Evolutionary conservation across 2,329 filamentous ascomycete species (phyloP).

Genomic region (Penicillium brasilianum): DNA sequence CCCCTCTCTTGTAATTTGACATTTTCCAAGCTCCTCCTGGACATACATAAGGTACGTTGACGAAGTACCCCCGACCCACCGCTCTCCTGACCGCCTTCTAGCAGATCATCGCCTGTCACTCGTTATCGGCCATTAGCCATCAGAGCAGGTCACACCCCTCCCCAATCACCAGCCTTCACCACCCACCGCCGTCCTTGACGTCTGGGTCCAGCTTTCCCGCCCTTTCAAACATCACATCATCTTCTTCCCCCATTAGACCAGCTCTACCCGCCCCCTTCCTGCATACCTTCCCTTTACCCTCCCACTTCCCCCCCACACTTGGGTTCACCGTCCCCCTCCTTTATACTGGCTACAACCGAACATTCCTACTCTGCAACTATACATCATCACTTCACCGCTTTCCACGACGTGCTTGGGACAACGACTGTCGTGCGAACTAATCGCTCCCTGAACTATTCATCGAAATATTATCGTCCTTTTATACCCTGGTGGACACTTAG

Average conservation of each 20-base stretch:
- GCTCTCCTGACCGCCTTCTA: conserved; percentile 42
- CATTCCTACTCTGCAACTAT: background rate
- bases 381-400: conserved; percentile 18
- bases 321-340: conserved; percentile 6
- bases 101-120: conserved; percentile 33
- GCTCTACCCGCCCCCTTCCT: conserved; percentile 2
- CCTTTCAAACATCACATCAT: conserved; percentile 39
- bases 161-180: conserved; percentile 9
- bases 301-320: conserved; percentile 14
- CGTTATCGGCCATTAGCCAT: conserved; percentile 38
- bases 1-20: background rate
- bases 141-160: conserved; percentile 30
- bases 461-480: conserved; percentile 2
- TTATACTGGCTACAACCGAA: conserved; percentile 14
- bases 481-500: conserved; percentile 5
- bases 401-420: conserved; percentile 1
- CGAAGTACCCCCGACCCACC: conserved; percentile 22
- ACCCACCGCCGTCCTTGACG: conserved; percentile 20
- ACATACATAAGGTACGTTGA: conserved; percentile 3
- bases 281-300: background rate
- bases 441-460: background rate
- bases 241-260: conserved; percentile 28
- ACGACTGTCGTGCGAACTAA: background rate
- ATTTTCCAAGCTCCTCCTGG: background rate
- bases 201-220: conserved; percentile 35